A percentile compares a stretch with the other conserved stretches of the same genome.
phyloP scores from a whole-genome alignment of 2,329 filamentous ascomycete species.

The Diaporthe sp. region DNA sequence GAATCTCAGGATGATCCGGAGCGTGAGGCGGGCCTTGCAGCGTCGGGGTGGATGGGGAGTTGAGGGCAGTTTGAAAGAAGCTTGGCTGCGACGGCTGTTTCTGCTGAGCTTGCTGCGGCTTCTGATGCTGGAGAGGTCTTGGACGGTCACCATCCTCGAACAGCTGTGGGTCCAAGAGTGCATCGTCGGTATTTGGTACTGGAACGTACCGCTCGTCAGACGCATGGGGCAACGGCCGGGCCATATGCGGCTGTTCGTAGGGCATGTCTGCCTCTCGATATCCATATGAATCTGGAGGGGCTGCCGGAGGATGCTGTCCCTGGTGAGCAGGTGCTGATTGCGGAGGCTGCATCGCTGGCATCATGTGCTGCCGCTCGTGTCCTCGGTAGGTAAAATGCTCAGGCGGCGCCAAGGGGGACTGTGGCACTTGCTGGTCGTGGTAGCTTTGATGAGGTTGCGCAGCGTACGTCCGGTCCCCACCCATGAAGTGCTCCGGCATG shows the following conservation, averaged over 20 bases:
- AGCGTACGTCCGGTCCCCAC: constrained; percentile 18
- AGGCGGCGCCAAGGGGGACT: constrained; percentile 31
- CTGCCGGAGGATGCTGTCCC: neutral
- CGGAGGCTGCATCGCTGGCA: constrained; percentile 32
- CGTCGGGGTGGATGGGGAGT: constrained; percentile 31
- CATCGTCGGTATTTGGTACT: constrained; percentile 34
- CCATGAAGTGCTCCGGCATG: constrained; percentile 28
- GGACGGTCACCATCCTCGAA: constrained; percentile 32
- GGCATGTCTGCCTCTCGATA: constrained; percentile 26
- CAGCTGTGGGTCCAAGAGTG: constrained; percentile 31
- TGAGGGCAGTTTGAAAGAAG: constrained; percentile 35
- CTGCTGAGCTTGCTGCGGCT: constrained; percentile 24
- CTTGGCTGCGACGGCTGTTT: constrained; percentile 31
- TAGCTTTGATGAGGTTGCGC: constrained; percentile 21
- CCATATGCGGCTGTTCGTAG: constrained; percentile 26
- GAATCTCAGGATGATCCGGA: constrained; percentile 28
- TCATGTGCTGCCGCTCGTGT: constrained; percentile 31
- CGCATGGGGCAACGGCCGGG: constrained; percentile 23
- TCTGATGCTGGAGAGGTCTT: constrained; percentile 25
- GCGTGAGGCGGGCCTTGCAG: constrained; percentile 1
- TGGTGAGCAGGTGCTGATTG: constrained; percentile 24
- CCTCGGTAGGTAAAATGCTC: constrained; percentile 33
- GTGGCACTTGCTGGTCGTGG: constrained; percentile 27
- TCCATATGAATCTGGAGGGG: constrained; percentile 13
- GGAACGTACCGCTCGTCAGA: constrained; percentile 31